Evolutionary conservation across 352 stramenopile species (phyloP).

Genomic region (Globisporangium parvum): DNA sequence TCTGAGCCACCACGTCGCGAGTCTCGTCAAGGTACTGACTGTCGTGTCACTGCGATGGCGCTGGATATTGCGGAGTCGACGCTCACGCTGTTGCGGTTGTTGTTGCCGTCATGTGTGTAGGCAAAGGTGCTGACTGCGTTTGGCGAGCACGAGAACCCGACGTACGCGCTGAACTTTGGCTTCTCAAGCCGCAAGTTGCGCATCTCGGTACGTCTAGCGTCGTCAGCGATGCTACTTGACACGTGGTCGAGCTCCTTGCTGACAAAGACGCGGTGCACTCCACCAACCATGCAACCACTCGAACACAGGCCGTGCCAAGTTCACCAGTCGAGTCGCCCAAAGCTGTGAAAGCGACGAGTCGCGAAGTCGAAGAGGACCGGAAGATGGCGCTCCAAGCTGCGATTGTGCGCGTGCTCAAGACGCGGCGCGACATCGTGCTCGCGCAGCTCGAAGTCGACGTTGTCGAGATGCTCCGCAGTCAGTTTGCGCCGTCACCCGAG

Average conservation of each 20-base stretch:
- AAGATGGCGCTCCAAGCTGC: constrained; percentile 84
- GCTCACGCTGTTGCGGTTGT: no score
- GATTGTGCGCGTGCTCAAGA: constrained; percentile 82
- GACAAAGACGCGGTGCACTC: background rate
- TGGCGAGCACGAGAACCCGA: constrained; percentile 33
- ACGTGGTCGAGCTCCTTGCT: background rate
- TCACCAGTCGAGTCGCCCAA: constrained; percentile 68
- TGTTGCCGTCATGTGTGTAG: no score
- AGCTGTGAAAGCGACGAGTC: constrained; percentile 33
- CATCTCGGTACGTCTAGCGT: constrained; percentile 28
- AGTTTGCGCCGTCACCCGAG: constrained; percentile 59
- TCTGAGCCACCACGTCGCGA: constrained; percentile 55
- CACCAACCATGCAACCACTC: background rate
- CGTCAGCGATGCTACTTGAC: background rate
- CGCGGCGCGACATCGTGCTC: constrained; percentile 65
- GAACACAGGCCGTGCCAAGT: constrained; percentile 34
- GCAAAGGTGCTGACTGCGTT: constrained; percentile 7
- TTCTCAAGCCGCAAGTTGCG: constrained; percentile 49
- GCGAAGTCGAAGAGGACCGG: constrained; percentile 82
- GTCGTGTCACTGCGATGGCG: background rate
- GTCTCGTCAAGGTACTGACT: constrained; percentile 60
- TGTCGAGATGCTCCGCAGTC: constrained; percentile 59
- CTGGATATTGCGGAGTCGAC: no score
- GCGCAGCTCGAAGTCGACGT: constrained; percentile 59
- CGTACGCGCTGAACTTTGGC: constrained; percentile 34